phyloP scores from a whole-genome alignment of 805 yeast species.

The Pichia gijzeniarum region DNA sequence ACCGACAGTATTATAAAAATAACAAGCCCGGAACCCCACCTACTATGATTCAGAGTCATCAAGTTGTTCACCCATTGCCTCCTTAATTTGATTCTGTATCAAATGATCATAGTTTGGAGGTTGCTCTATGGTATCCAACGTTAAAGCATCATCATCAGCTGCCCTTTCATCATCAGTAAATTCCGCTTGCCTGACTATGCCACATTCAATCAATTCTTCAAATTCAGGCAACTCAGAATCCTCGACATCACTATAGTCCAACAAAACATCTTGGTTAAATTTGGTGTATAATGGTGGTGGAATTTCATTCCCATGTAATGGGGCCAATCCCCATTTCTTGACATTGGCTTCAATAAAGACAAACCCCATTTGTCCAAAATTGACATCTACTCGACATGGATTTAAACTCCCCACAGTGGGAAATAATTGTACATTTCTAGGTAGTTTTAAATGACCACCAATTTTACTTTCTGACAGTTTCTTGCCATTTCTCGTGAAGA shows the following conservation, averaged over 20 bases:
- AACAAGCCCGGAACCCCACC: background rate
- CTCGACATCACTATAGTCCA: constrained; percentile 55
- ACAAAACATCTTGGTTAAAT: constrained; percentile 67
- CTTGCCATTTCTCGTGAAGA: constrained; percentile 92
- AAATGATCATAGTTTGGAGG: constrained; percentile 17
- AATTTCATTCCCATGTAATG: constrained; percentile 76
- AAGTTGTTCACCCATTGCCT: constrained; percentile 14
- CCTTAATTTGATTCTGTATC: constrained; percentile 14
- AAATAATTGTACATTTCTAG: constrained; percentile 62
- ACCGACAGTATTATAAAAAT: too few species aligned
- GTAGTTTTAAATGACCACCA: constrained; percentile 72
- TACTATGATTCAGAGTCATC: constrained; percentile 1
- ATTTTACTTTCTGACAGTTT: constrained; percentile 74
- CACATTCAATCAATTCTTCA: constrained; percentile 33
- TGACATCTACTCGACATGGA: constrained; percentile 77
- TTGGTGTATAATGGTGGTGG: constrained; percentile 93
- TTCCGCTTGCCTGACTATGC: constrained; percentile 5
- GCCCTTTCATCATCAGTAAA: constrained; percentile 10
- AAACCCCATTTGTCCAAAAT: constrained; percentile 86
- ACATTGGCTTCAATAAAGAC: constrained; percentile 91
- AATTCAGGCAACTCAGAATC: constrained; percentile 53
- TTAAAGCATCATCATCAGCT: constrained; percentile 21
- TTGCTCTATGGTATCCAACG: constrained; percentile 19
- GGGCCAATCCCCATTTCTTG: constrained; percentile 95
- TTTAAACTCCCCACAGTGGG: constrained; percentile 81